Conservation (phyloP, 2,329 filamentous ascomycete genomes). For the Phoma herbarum region DNA sequence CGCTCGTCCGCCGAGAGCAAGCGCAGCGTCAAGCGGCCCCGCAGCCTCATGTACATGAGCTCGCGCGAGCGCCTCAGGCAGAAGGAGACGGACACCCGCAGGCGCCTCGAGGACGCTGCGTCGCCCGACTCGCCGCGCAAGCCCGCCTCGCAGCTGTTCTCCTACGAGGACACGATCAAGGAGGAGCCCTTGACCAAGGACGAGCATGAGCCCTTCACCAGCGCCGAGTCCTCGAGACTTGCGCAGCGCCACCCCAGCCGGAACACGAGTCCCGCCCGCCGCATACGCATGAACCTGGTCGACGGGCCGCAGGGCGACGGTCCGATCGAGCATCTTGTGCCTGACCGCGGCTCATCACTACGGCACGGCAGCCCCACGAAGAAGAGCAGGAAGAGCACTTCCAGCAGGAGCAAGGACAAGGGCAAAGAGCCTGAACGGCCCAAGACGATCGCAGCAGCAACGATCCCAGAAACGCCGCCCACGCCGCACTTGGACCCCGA, state of each 20-base stretch:
- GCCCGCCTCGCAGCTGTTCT: constrained; percentile 35
- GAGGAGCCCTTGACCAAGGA: constrained; percentile 43
- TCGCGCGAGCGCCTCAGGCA: constrained; percentile 73
- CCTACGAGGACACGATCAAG: constrained; percentile 50
- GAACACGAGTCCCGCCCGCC: constrained; percentile 42
- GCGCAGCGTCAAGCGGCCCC: constrained; percentile 52
- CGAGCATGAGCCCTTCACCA: constrained; percentile 9
- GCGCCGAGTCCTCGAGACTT: constrained; percentile 40
- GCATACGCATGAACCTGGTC: constrained; percentile 35
- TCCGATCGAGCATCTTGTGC: constrained; percentile 43
- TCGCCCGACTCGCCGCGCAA: constrained; percentile 38
- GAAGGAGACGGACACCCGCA: constrained; percentile 67
- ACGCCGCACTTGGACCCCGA: constrained; percentile 33
- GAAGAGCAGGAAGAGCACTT: constrained; percentile 39
- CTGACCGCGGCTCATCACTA: constrained; percentile 47
- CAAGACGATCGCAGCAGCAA: background rate
- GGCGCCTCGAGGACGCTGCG: constrained; percentile 57
- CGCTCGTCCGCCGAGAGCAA: constrained; percentile 49
- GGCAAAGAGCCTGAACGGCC: constrained; percentile 12
- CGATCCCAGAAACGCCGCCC: background rate
- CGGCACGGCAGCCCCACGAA: constrained; percentile 46
- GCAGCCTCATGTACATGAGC: constrained; percentile 76
- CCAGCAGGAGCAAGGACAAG: constrained; percentile 34
- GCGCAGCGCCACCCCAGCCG: constrained; percentile 42
- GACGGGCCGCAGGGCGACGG: constrained; percentile 37